Percentiles rank a stretch among this genome's conserved stretches.
phyloP scores from a whole-genome alignment of 2,329 filamentous ascomycete genomes.

The Colletotrichum gigasporum region DNA sequence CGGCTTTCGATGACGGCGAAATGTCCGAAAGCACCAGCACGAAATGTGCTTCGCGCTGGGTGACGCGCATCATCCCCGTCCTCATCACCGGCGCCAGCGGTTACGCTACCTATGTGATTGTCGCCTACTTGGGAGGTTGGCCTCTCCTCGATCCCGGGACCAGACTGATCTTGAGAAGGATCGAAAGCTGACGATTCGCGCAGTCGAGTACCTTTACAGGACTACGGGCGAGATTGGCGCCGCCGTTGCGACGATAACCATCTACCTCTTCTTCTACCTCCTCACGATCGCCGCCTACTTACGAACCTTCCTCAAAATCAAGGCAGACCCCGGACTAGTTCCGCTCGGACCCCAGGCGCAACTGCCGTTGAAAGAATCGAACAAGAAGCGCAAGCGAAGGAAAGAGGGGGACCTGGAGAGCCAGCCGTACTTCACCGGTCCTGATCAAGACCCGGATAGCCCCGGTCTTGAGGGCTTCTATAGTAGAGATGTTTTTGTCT shows the following conservation, averaged over 20 bases:
- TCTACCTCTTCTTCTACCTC: constrained; percentile 78
- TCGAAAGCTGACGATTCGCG: background rate
- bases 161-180: too few species aligned
- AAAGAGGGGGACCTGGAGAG: constrained; percentile 44
- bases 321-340: constrained; percentile 77
- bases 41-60: constrained; percentile 62
- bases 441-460: constrained; percentile 65
- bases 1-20: background rate
- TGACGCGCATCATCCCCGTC: constrained; percentile 74
- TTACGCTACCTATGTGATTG: constrained; percentile 77
- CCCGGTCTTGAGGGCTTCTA: constrained; percentile 81
- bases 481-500: constrained; percentile 83
- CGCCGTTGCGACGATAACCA: constrained; percentile 74
- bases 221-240: constrained; percentile 58
- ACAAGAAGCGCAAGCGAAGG: constrained; percentile 37
- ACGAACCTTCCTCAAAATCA: constrained; percentile 75
- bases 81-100: constrained; percentile 72
- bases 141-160: constrained; percentile 33
- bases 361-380: constrained; percentile 19
- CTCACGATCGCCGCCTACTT: constrained; percentile 74
- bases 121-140: constrained; percentile 75
- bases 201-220: constrained; percentile 77
- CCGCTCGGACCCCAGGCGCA: constrained; percentile 59
- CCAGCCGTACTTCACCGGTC: constrained; percentile 44
- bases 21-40: constrained; percentile 41